These are phyloP conservation scores for Gastrolobium bilobum DNA, from an alignment of 306 rosid species.

Conservation along the genomic window DNA sequence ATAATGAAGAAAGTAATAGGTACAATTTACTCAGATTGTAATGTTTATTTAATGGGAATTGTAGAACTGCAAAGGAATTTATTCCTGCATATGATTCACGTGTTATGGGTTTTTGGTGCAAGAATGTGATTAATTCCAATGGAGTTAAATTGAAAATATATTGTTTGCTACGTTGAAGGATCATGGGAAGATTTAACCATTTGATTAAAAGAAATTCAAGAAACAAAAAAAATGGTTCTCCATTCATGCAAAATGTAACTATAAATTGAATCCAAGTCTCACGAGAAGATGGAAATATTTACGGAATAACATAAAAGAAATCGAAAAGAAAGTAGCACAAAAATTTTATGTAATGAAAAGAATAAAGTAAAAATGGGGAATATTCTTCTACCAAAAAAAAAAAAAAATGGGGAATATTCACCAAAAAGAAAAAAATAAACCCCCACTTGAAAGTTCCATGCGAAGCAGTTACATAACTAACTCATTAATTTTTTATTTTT, in stretches of 20 bases:
- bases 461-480: background rate
- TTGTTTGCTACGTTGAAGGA: too few species aligned
- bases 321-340: background rate
- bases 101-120: too few species aligned
- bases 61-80: too few species aligned
- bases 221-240: too few species aligned
- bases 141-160: too few species aligned
- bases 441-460: background rate
- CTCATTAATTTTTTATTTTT: background rate
- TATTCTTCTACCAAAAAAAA: background rate
- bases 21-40: too few species aligned
- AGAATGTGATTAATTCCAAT: too few species aligned
- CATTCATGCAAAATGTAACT: conserved; percentile 11
- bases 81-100: too few species aligned
- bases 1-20: too few species aligned
- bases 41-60: too few species aligned
- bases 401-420: background rate
- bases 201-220: background rate
- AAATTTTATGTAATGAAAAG: background rate
- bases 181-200: too few species aligned
- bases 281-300: background rate
- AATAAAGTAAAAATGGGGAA: background rate
- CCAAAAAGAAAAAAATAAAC: too few species aligned
- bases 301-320: background rate
- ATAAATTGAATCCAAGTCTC: conserved; percentile 10